Evolutionary conservation across 2,329 filamentous ascomycete species (phyloP).

Genomic region (Dactylonectria macrodidyma): DNA sequence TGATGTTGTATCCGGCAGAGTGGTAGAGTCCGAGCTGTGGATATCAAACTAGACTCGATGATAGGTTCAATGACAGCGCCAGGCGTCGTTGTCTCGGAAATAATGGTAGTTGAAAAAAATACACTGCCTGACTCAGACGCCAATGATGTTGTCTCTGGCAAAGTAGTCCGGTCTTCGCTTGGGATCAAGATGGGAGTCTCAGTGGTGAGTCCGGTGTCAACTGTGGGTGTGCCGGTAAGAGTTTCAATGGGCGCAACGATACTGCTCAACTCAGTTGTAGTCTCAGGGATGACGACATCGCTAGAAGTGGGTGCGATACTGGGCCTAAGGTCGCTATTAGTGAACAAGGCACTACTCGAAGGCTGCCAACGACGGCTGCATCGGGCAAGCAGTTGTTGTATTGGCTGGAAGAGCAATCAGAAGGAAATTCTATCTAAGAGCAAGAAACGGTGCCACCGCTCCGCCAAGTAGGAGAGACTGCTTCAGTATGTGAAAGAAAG

Average conservation of each 20-base stretch:
- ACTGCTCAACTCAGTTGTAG: no score
- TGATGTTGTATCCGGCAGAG: not conserved
- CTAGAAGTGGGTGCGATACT: not conserved
- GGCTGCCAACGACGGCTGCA: not conserved
- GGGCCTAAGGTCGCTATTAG: not conserved
- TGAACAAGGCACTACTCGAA: not conserved
- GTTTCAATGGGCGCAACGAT: not conserved
- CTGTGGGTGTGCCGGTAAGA: not conserved
- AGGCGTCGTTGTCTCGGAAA: not conserved
- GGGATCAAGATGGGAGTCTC: not conserved
- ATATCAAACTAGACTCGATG: not conserved
- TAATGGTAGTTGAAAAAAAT: not conserved
- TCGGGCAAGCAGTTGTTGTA: constrained; percentile 9
- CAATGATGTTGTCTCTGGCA: not conserved
- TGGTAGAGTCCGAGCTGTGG: not conserved
- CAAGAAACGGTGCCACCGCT: constrained; percentile 18
- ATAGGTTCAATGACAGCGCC: not conserved
- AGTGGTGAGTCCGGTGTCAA: not conserved
- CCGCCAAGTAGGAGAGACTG: constrained; percentile 13
- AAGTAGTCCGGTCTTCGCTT: not conserved
- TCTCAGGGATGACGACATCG: no score
- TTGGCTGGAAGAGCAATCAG: not conserved
- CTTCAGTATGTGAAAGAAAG: constrained; percentile 1
- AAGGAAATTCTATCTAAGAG: constrained; percentile 3
- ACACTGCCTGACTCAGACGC: not conserved